Conservation (phyloP, 257 asterid genomes). For the Solanum boliviense region DNA sequence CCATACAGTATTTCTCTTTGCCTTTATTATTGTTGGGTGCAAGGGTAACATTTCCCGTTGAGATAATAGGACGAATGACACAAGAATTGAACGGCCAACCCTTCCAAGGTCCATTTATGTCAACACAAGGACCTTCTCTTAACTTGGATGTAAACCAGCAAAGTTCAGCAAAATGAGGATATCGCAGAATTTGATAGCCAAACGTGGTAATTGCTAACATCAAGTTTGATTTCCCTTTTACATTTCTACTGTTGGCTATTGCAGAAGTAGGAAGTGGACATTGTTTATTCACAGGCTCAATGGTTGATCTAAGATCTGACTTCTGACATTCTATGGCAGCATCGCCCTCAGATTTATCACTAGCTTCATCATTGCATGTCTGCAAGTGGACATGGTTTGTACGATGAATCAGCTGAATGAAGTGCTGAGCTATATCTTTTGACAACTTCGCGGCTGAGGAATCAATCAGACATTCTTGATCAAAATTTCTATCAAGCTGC, state of each 20-base stretch:
- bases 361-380: constrained; percentile 18
- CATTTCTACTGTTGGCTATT: constrained; percentile 22
- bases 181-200: constrained; percentile 80
- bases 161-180: constrained; percentile 97
- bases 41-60: constrained; percentile 28
- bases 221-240: constrained; percentile 70
- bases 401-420: constrained; percentile 50
- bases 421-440: constrained; percentile 63
- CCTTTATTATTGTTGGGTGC: constrained; percentile 29
- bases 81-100: constrained; percentile 97
- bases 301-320: constrained; percentile 9
- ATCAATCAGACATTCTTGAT: constrained; percentile 37
- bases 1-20: constrained; percentile 41
- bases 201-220: constrained; percentile 65
- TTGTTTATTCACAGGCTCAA: constrained; percentile 21
- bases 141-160: constrained; percentile 97
- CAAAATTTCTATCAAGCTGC: constrained; percentile 59
- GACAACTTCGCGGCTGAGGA: constrained; percentile 54
- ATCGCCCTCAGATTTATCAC: constrained; percentile 20
- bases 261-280: constrained; percentile 20
- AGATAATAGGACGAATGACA: constrained; percentile 53
- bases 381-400: constrained; percentile 35
- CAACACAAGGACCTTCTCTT: constrained; percentile 82
- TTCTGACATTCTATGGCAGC: constrained; percentile 11
- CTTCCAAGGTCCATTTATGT: constrained; percentile 70